phyloP scores from a whole-genome alignment of 1,284 basidiomycete genomes.

The Mycena citricolor region DNA sequence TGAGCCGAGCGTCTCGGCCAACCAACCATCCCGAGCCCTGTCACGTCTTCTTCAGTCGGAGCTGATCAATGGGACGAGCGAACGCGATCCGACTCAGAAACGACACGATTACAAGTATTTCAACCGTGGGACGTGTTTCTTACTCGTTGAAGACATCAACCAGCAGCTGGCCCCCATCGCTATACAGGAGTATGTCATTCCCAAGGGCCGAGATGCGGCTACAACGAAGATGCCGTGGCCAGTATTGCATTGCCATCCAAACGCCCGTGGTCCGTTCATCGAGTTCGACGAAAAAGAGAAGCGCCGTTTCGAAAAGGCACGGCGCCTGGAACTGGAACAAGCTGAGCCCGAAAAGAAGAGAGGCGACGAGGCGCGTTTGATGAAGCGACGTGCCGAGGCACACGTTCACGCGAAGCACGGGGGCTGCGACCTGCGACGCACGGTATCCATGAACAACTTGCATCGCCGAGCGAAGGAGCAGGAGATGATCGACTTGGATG shows the following conservation, averaged over 20 bases:
- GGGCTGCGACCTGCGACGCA: slow-evolving; percentile 66
- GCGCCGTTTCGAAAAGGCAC: slow-evolving; percentile 58
- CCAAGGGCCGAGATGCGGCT: slow-evolving; percentile 49
- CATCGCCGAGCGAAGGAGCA: slow-evolving; percentile 45
- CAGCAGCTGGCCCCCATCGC: slow-evolving; percentile 75
- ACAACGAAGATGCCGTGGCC: slow-evolving; percentile 61
- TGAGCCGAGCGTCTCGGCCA: slow-evolving; percentile 28
- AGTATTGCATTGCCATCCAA: slow-evolving; percentile 69
- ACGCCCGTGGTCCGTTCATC: slow-evolving; percentile 68
- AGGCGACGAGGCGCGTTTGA: slow-evolving; percentile 32
- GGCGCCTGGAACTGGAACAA: slow-evolving; percentile 49
- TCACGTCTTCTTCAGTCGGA: slow-evolving; percentile 83
- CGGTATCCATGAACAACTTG: slow-evolving; percentile 78
- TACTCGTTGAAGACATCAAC: slow-evolving; percentile 89
- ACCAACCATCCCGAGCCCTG: slow-evolving; percentile 39
- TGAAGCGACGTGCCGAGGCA: slow-evolving; percentile 45
- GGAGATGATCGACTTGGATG: slow-evolving; percentile 48
- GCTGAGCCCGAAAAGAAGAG: slow-evolving; percentile 48
- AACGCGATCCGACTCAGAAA: slow-evolving; percentile 88
- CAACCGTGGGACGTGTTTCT: slow-evolving; percentile 72
- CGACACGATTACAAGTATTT: slow-evolving; percentile 92
- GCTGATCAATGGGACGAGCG: slow-evolving; percentile 83
- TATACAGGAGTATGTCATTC: slow-evolving; percentile 60
- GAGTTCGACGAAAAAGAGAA: slow-evolving; percentile 73
- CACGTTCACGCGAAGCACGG: slow-evolving; percentile 34